Evolutionary conservation across 371 early-diverging fungal genomes (phyloP), one percentile per base, ranked within the genome.

Genomic region (Parasitella parasitica): DNA sequence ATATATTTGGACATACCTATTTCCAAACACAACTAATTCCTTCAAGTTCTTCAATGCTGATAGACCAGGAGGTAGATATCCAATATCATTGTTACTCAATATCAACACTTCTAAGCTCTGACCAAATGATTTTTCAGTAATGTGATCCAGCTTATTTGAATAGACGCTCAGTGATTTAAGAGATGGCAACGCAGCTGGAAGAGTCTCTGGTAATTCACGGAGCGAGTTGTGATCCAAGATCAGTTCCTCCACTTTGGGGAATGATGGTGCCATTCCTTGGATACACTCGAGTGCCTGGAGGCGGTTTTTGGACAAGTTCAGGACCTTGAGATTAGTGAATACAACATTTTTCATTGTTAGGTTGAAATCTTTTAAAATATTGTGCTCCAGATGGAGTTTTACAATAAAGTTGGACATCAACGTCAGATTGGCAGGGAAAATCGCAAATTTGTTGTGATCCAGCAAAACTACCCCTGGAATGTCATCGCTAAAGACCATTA

Each of bases 71-170:
- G 88, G 86, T n/a, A 89, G 57, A 6, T 73, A 51, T 0, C 62
- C 75, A 61, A 89, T 86, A 24, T 82, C 83, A 50, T 89, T 89
- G 41, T 86, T 85, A 6, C 81, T 77, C 20, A 89, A 43, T 65
- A 88, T 85, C 48, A 87, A 58, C 0, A 75, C 46, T 16, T 78
- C 66, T 56, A 88, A 41, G 15, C 24, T 15, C 6, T 77, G 70
- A n/a, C 77, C 72, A 54, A 86, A 75, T n/a, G 71, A 61, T 28
- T 54, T 50, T 11, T 84, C 77, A 2, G 69, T 58, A 24, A 90
- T 80, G 6, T 70, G 62, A 24, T 76, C 64, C 38, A 90, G 63
- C 43, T 69, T 69, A 71, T 89, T 89, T 18, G 77, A 76, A 20
- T 81, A 69, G 16, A 72, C 73, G 1, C 63, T 59, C 36, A 91